Percentiles rank a stretch among this genome's conserved stretches.
Evolutionary conservation across 2,329 filamentous ascomycete species (phyloP).

Genomic region (Escovopsis sp.): DNA sequence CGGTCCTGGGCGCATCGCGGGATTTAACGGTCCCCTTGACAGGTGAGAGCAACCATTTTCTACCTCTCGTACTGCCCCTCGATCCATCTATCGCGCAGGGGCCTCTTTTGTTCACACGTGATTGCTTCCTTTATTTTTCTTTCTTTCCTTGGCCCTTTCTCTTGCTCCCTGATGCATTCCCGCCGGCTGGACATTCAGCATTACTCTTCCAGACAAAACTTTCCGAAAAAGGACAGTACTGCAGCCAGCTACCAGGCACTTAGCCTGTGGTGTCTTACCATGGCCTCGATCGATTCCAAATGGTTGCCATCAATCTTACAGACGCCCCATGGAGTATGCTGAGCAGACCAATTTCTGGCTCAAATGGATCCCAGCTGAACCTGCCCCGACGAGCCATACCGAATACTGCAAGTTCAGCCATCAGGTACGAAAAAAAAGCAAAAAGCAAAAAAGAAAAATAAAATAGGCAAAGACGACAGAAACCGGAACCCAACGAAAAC

Average conservation of each 20-base stretch:
- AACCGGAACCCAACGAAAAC: no score
- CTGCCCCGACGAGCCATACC: slow-evolving; percentile 2
- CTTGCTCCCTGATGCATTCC: slow-evolving; percentile 30
- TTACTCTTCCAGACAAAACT: slow-evolving; percentile 7
- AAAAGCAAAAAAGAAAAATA: no score
- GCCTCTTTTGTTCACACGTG: background rate
- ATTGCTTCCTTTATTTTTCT: slow-evolving; percentile 7
- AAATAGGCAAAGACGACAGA: no score
- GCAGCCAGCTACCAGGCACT: background rate
- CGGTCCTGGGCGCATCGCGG: slow-evolving; percentile 62
- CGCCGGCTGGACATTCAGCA: slow-evolving; percentile 14
- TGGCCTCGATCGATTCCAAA: background rate
- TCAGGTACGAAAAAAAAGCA: no score
- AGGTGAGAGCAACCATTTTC: slow-evolving; percentile 50
- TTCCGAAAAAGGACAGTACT: background rate
- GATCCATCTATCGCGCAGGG: background rate
- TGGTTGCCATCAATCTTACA: background rate
- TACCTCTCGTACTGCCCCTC: background rate
- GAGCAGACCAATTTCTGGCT: slow-evolving; percentile 1
- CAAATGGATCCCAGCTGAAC: no score
- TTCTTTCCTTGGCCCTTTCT: slow-evolving; percentile 21
- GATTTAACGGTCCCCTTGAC: slow-evolving; percentile 66
- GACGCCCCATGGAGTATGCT: slow-evolving; percentile 5
- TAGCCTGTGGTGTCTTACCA: background rate
- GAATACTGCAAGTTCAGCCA: slow-evolving; percentile 2